phyloP scores from a whole-genome alignment of 202 grass and related monocot species.

The Bolboschoenoplectus hybrid region DNA sequence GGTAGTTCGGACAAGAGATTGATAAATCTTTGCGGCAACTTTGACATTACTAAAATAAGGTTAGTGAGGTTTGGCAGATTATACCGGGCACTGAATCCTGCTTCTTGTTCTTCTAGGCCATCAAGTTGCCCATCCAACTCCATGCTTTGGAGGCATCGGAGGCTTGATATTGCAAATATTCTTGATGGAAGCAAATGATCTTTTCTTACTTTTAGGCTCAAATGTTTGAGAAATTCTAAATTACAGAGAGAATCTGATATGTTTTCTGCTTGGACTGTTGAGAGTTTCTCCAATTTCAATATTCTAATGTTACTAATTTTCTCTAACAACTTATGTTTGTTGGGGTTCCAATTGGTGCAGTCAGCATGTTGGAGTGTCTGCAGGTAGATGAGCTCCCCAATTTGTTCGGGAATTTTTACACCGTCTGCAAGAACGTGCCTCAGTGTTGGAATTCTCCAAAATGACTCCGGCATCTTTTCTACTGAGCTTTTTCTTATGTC shows the following conservation, averaged over 20 bases:
- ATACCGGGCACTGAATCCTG: neutral
- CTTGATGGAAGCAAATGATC: neutral
- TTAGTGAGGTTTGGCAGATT: neutral
- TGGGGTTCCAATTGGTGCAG: neutral
- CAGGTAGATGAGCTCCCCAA: neutral
- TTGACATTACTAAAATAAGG: neutral
- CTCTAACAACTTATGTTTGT: neutral
- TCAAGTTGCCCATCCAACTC: neutral
- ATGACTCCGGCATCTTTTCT: neutral
- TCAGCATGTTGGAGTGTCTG: neutral
- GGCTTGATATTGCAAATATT: neutral
- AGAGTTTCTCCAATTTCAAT: neutral
- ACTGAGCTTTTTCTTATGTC: neutral
- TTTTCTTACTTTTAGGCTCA: neutral
- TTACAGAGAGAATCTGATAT: neutral
- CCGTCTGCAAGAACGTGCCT: neutral
- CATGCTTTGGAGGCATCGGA: neutral
- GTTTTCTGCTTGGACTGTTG: neutral
- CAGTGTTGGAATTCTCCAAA: neutral
- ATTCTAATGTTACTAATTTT: neutral
- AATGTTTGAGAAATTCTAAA: neutral
- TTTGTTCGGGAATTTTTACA: no score
- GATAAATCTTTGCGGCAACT: neutral
- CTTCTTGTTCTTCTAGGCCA: neutral
- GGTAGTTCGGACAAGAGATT: neutral